phyloP scores from a whole-genome alignment of 805 yeast species.

The Candida vartiovaarae region DNA sequence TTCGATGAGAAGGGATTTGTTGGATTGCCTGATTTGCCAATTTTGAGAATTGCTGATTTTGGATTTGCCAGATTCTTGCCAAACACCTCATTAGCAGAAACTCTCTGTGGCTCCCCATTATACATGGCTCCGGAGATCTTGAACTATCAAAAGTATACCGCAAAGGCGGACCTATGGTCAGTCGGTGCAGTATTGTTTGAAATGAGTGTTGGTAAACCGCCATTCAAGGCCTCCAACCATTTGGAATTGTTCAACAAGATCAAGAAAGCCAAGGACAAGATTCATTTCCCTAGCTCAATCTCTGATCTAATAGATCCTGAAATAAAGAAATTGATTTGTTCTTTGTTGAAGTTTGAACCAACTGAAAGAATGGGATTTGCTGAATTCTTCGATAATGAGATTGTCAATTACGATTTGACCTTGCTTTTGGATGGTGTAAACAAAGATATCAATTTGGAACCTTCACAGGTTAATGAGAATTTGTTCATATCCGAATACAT shows the following conservation, averaged over 20 bases:
- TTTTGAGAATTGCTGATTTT: constrained; percentile 91
- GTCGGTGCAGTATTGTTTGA: constrained; percentile 95
- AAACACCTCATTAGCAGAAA: constrained; percentile 89
- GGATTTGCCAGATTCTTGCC: constrained; percentile 97
- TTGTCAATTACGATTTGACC: constrained; percentile 48
- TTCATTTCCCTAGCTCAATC: constrained; percentile 65
- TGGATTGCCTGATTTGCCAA: constrained; percentile 85
- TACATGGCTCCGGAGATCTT: constrained; percentile 99
- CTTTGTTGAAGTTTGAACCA: constrained; percentile 76
- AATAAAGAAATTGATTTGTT: constrained; percentile 63
- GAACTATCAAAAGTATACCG: constrained; percentile 90
- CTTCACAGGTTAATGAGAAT: constrained; percentile 62
- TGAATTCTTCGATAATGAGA: constrained; percentile 75
- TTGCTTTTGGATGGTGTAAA: constrained; percentile 26
- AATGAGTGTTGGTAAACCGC: constrained; percentile 95
- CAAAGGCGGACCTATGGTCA: constrained; percentile 97
- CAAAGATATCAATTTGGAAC: constrained; percentile 56
- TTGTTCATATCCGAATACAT: constrained; percentile 82
- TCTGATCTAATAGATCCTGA: constrained; percentile 45
- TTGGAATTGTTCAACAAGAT: constrained; percentile 83
- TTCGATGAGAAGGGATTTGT: constrained; percentile 45
- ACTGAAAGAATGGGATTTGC: constrained; percentile 81
- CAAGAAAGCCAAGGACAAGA: constrained; percentile 71
- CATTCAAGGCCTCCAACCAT: constrained; percentile 90
- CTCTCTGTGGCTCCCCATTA: constrained; percentile 94